Evolutionary conservation across 306 rosid genomes (phyloP).

Genomic region (Pyrus pyrifolia): DNA sequence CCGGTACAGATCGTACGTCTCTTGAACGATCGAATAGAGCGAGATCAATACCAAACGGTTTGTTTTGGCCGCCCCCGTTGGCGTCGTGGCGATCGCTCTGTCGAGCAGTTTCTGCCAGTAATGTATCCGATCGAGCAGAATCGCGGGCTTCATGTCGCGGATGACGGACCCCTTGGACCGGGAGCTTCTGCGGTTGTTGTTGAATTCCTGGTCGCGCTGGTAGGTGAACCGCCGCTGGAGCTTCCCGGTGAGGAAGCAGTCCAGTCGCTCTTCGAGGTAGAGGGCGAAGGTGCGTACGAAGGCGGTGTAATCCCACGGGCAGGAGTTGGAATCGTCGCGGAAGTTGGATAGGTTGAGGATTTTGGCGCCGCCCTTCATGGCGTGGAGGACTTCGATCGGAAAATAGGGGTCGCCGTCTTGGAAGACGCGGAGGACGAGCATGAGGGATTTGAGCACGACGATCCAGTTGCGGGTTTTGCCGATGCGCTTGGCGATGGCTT

Average conservation of each 20-base stretch:
- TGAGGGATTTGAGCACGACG: conserved; percentile 72
- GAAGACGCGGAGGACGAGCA: conserved; percentile 61
- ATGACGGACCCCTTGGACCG: conserved; percentile 29
- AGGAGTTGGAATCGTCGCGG: conserved; percentile 61
- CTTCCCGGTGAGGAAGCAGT: conserved; percentile 70
- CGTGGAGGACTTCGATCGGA: conserved; percentile 65
- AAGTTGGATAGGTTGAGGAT: conserved; percentile 74
- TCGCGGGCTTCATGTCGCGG: conserved; percentile 56
- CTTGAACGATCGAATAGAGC: conserved; percentile 64
- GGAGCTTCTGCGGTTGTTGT: background rate
- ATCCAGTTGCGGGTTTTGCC: conserved; percentile 64
- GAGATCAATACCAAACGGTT: conserved; percentile 46
- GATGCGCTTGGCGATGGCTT: conserved; percentile 53
- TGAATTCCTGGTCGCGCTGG: background rate
- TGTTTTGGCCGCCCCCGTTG: conserved; percentile 49
- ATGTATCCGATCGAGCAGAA: conserved; percentile 45
- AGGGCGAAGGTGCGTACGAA: conserved; percentile 63
- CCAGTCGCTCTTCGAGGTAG: conserved; percentile 77
- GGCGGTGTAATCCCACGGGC: conserved; percentile 73
- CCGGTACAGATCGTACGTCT: conserved; percentile 63
- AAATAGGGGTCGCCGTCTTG: conserved; percentile 82
- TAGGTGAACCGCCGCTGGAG: conserved; percentile 50
- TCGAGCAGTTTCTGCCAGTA: conserved; percentile 76
- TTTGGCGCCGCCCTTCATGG: conserved; percentile 65
- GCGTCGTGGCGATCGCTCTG: conserved; percentile 54